A percentile compares a stretch with the other conserved stretches of the same genome.
Evolutionary conservation across 1,139 yeast genomes (phyloP).

Genomic region (Geotrichum macrosporum): DNA sequence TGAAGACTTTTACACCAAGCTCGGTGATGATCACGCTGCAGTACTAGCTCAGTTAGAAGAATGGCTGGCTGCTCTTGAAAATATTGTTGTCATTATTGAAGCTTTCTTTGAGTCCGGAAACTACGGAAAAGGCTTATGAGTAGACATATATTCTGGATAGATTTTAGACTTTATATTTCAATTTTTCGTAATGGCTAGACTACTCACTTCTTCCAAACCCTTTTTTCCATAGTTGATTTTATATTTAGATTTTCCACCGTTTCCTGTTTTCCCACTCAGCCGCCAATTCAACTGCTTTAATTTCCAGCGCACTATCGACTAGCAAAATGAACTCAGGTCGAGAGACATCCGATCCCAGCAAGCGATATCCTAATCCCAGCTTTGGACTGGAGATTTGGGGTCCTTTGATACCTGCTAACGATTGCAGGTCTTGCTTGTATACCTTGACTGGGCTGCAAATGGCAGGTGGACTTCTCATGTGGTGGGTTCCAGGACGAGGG

Average conservation of each 20-base stretch:
- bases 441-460: constrained; percentile 33
- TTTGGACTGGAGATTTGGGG: constrained; percentile 38
- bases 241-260: no score
- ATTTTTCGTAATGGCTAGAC: not conserved
- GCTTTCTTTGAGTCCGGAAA: constrained; percentile 73
- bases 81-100: constrained; percentile 65
- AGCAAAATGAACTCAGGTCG: constrained; percentile 8
- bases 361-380: constrained; percentile 32
- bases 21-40: constrained; percentile 47
- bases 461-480: constrained; percentile 32
- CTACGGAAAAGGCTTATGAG: constrained; percentile 80
- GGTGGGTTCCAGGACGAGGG: constrained; percentile 32
- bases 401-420: constrained; percentile 39
- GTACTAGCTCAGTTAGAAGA: constrained; percentile 59
- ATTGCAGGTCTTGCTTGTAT: constrained; percentile 35
- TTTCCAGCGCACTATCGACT: not conserved
- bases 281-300: not conserved
- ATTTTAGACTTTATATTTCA: not conserved
- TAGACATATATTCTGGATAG: not conserved
- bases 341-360: constrained; percentile 20
- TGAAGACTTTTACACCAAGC: constrained; percentile 73
- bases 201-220: no score
- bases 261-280: not conserved
- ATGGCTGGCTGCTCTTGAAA: constrained; percentile 76
- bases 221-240: no score